These are phyloP conservation scores for Coniferiporia sulphurascens DNA, from an alignment of 1,284 basidiomycete genomes.

Conservation along the genomic window DNA sequence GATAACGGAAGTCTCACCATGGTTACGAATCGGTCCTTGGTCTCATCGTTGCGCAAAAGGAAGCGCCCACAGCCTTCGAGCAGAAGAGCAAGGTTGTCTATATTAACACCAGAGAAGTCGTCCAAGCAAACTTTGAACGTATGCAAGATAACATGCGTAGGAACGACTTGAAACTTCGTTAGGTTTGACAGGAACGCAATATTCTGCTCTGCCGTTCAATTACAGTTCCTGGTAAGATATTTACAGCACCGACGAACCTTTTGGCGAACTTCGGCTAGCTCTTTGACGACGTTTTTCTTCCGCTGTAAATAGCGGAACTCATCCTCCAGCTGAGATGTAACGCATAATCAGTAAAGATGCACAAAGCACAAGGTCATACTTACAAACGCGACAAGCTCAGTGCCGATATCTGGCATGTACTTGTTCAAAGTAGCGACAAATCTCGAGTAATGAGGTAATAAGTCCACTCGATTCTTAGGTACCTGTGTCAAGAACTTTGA, in stretches of 20 bases:
- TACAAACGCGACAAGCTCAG: slow-evolving; percentile 76
- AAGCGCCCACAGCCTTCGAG: slow-evolving; percentile 95
- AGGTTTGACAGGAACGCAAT: slow-evolving; percentile 86
- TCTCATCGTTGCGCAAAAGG: slow-evolving; percentile 84
- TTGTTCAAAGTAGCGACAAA: slow-evolving; percentile 83
- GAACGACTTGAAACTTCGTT: slow-evolving; percentile 95
- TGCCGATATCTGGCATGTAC: slow-evolving; percentile 93
- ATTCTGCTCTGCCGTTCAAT: slow-evolving; percentile 51
- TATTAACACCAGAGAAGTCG: slow-evolving; percentile 88
- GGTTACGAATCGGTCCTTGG: slow-evolving; percentile 75
- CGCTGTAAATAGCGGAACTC: slow-evolving; percentile 96
- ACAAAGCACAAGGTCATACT: slow-evolving; percentile 27
- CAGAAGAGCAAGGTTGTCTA: slow-evolving; percentile 90
- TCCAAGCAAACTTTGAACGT: slow-evolving; percentile 96
- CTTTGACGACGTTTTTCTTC: slow-evolving; percentile 89
- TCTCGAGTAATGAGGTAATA: slow-evolving; percentile 91
- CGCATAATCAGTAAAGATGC: not conserved
- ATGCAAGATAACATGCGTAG: slow-evolving; percentile 88
- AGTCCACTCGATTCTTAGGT: slow-evolving; percentile 85
- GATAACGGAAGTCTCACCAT: slow-evolving; percentile 48
- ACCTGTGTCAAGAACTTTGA: slow-evolving; percentile 78
- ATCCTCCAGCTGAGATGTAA: slow-evolving; percentile 76
- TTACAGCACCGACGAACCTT: slow-evolving; percentile 48
- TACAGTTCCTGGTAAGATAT: too few species aligned
- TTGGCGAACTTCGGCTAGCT: slow-evolving; percentile 77